A percentile compares a stretch with the other conserved stretches of the same genome.
Evolutionary conservation across 2,329 filamentous ascomycete species (phyloP).

Genomic region (Ophiostoma montium): DNA sequence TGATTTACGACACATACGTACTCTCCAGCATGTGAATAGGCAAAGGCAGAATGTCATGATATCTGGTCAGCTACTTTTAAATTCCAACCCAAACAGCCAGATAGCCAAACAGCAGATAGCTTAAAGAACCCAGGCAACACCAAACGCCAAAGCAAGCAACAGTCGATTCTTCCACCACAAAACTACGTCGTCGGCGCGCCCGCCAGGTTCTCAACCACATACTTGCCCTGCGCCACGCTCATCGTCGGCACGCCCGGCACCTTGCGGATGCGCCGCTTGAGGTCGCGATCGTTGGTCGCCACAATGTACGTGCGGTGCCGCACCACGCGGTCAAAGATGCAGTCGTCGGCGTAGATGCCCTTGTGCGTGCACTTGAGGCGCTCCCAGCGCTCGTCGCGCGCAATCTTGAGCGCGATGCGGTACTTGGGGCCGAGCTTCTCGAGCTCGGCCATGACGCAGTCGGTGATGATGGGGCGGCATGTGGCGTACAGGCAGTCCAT

Average conservation of each 20-base stretch:
- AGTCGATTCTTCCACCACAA: background rate
- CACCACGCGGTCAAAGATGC: slow-evolving; percentile 59
- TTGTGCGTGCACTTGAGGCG: slow-evolving; percentile 81
- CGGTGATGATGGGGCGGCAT: slow-evolving; percentile 76
- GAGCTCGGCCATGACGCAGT: slow-evolving; percentile 62
- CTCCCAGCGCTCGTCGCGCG: slow-evolving; percentile 80
- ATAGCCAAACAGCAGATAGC: background rate
- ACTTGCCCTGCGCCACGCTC: slow-evolving; percentile 78
- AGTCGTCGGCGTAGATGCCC: slow-evolving; percentile 73
- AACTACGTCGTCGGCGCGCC: slow-evolving; percentile 45
- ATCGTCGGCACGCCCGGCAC: slow-evolving; percentile 57
- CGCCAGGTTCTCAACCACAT: slow-evolving; percentile 83
- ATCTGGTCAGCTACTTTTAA: too few species aligned
- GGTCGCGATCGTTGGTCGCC: slow-evolving; percentile 53
- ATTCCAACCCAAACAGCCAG: too few species aligned
- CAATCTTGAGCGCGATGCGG: slow-evolving; percentile 70
- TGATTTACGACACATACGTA: too few species aligned
- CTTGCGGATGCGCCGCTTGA: slow-evolving; percentile 75
- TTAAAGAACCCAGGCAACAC: background rate
- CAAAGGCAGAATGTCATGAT: background rate
- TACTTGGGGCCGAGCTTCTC: slow-evolving; percentile 87
- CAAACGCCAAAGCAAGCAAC: background rate
- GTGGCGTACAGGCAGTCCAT: slow-evolving; percentile 93
- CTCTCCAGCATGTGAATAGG: too few species aligned
- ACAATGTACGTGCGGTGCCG: slow-evolving; percentile 37